phyloP scores from a whole-genome alignment of 768 basidiomycete genomes.

The Naematelia encephala region DNA sequence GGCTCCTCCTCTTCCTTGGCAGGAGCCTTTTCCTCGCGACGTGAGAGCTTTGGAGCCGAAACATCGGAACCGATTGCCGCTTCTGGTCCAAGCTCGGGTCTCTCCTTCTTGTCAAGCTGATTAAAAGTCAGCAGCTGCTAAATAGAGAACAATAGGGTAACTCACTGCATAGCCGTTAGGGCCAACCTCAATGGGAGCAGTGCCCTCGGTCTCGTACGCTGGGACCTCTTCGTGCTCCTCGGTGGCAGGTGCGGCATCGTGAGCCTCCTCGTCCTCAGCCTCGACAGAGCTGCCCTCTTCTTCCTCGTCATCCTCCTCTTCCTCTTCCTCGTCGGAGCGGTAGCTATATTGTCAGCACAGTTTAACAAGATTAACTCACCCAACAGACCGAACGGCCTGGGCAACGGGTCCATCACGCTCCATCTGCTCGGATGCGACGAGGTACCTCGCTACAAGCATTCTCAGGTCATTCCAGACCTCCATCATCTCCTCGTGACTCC shows the following conservation, averaged over 20 bases:
- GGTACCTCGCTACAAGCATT: constrained; percentile 88
- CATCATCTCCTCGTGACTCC: constrained; percentile 96
- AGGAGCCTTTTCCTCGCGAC: constrained; percentile 71
- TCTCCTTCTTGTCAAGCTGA: constrained; percentile 57
- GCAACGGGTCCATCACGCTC: constrained; percentile 88
- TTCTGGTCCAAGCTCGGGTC: constrained; percentile 33
- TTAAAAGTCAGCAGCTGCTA: constrained; percentile 1
- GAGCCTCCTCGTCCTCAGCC: constrained; percentile 55
- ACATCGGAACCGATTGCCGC: constrained; percentile 21
- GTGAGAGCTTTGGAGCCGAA: constrained; percentile 55
- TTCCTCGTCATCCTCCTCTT: constrained; percentile 54
- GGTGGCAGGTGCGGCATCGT: constrained; percentile 52
- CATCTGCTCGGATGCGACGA: constrained; percentile 90
- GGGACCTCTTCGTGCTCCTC: constrained; percentile 58
- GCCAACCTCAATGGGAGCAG: constrained; percentile 53
- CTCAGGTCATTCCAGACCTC: constrained; percentile 99
- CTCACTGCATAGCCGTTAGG: constrained; percentile 66
- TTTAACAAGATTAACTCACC: constrained; percentile 57
- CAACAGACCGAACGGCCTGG: constrained; percentile 82
- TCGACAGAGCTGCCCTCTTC: constrained; percentile 51
- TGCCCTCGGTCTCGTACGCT: constrained; percentile 59
- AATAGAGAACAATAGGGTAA: constrained; percentile 13
- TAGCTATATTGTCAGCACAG: constrained; percentile 30
- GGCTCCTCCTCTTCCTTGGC: constrained; percentile 58
- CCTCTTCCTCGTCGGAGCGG: constrained; percentile 66